Evolutionary conservation across 345 rosid genomes (phyloP), one percentile per base, ranked within the genome.

Genomic region (Salix dunnii): DNA sequence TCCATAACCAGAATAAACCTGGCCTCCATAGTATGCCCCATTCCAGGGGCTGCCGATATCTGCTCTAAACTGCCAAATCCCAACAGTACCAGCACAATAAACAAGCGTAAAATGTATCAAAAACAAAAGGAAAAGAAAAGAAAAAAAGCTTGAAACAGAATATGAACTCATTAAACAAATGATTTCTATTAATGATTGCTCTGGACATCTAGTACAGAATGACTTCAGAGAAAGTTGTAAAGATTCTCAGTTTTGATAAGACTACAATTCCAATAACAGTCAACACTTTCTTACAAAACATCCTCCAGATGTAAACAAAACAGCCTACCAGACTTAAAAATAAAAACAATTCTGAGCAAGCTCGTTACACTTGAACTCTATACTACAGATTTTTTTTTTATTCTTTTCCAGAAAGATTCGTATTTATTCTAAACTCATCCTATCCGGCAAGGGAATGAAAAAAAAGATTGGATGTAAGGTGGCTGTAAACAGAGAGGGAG

Each of bases 1-100:
- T 62, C 99, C 98, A 69, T 93, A 93, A 23, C 97, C 94, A 75
- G 91, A 94, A 78, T 90, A 96, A 60, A 81, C 76, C 48, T 91
- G 94, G 28, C 91, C 97, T 75, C 97, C 94, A 0, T 91, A 91
- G 78, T 90, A 92, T 8, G 91, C 89, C 8, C 90, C 98, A 48
- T 81, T 78, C 97, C 97, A 91, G 58, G 91, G 99, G 84, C 86
- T 92, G 66, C 90, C 90, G 76, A 85, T 92, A 74, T 93, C 97
- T 42, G 73, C 86, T 81, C 96, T 85, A 53, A 85, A 82, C 96
- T 95, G 94, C 82, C 72, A 70, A 68, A 74, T 30, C 3, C 62
- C 71, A 64, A 63, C 63, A 23, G 11, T 7, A 33, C 21, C 36
- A 33, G 10, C 42, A 36, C 27, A 67, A 58, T 21, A 38, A 38